phyloP scores from a whole-genome alignment of 768 basidiomycete genomes.

The Boletus sensibilis region DNA sequence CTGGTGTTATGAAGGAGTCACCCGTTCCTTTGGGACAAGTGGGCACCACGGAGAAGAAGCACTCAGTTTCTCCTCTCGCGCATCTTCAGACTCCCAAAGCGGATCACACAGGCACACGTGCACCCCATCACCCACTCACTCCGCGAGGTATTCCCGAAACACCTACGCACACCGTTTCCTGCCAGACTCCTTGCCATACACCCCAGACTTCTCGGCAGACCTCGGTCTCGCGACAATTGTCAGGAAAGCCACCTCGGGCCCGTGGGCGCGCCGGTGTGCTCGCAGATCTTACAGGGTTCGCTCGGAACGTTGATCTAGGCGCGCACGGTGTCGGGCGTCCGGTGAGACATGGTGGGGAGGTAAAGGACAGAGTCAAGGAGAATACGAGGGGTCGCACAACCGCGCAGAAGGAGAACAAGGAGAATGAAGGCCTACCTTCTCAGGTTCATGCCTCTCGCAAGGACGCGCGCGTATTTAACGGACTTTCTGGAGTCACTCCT shows the following conservation, averaged over 20 bases:
- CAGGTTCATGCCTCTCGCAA: slow-evolving; percentile 8
- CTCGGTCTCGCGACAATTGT: slow-evolving; percentile 20
- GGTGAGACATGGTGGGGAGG: slow-evolving; percentile 21
- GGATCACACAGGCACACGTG: slow-evolving; percentile 14
- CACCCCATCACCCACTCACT: neutral
- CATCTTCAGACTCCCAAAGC: slow-evolving; percentile 1
- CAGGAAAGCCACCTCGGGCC: slow-evolving; percentile 28
- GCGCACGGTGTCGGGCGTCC: slow-evolving; percentile 30
- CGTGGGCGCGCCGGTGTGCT: slow-evolving; percentile 35
- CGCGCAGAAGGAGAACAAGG: slow-evolving; percentile 30
- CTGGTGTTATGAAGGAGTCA: neutral
- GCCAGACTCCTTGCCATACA: slow-evolving; percentile 21
- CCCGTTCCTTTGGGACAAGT: neutral
- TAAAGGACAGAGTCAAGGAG: slow-evolving; percentile 26
- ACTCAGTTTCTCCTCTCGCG: neutral
- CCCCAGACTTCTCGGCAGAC: slow-evolving; percentile 6
- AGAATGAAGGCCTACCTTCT: slow-evolving; percentile 18
- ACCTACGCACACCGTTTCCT: slow-evolving; percentile 22
- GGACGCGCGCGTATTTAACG: slow-evolving; percentile 2
- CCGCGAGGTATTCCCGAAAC: slow-evolving; percentile 3
- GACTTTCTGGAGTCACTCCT: neutral
- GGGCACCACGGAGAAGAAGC: slow-evolving; percentile 7
- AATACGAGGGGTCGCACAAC: slow-evolving; percentile 21
- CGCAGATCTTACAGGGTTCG: slow-evolving; percentile 40
- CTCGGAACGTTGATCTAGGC: slow-evolving; percentile 32